These are phyloP conservation scores for Schwanniomyces etchellsii DNA, from an alignment of 1,139 yeast species.

Conservation along the genomic window DNA sequence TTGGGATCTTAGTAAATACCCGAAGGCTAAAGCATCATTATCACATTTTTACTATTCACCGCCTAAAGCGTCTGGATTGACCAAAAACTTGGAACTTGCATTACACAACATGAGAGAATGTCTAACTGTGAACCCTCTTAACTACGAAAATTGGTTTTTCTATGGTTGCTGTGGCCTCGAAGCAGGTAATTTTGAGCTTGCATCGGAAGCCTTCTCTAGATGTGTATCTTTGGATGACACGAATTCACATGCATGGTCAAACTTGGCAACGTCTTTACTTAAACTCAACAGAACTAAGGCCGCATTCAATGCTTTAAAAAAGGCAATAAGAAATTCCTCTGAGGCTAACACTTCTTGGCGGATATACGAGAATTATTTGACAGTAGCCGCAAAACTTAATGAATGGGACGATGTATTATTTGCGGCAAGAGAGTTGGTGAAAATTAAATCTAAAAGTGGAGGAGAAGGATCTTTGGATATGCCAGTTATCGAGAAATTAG, in stretches of 20 bases:
- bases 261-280: slow-evolving; percentile 76
- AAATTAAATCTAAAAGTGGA: slow-evolving; percentile 45
- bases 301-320: slow-evolving; percentile 77
- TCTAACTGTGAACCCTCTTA: slow-evolving; percentile 68
- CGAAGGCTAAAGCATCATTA: slow-evolving; percentile 81
- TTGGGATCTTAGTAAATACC: slow-evolving; percentile 80
- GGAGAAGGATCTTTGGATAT: slow-evolving; percentile 70
- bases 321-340: slow-evolving; percentile 66
- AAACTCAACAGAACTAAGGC: slow-evolving; percentile 61
- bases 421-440: slow-evolving; percentile 57
- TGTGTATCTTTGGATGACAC: slow-evolving; percentile 84
- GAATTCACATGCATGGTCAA: slow-evolving; percentile 90
- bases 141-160: slow-evolving; percentile 82
- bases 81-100: slow-evolving; percentile 50
- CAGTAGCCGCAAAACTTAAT: slow-evolving; percentile 71
- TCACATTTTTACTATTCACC: slow-evolving; percentile 70
- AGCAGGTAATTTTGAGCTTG: slow-evolving; percentile 62
- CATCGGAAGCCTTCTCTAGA: slow-evolving; percentile 90
- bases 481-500: slow-evolving; percentile 70
- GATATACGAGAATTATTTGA: slow-evolving; percentile 81
- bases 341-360: slow-evolving; percentile 75
- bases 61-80: slow-evolving; percentile 48
- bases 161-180: slow-evolving; percentile 92
- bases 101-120: slow-evolving; percentile 72
- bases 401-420: slow-evolving; percentile 86